Evolutionary conservation across 768 basidiomycete species (phyloP).

Genomic region (Xerocomellus chrysenteron): DNA sequence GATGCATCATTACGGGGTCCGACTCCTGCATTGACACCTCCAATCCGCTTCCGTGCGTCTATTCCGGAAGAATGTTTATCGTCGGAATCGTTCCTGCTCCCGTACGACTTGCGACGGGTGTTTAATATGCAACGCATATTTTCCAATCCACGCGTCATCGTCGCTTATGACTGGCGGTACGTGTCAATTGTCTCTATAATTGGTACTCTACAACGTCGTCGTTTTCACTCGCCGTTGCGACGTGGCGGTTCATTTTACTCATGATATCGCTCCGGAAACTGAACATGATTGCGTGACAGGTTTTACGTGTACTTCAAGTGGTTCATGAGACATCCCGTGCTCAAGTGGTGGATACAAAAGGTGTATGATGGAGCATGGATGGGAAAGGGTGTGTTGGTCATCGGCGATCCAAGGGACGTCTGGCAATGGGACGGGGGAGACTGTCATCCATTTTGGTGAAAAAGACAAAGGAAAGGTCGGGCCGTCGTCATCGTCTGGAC

Average conservation of each 20-base stretch:
- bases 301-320: conserved; percentile 37
- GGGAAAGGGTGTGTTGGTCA: conserved; percentile 36
- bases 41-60: conserved; percentile 17
- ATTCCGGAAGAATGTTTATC: conserved; percentile 19
- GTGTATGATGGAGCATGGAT: conserved; percentile 39
- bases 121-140: conserved; percentile 38
- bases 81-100: conserved; percentile 41
- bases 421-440: conserved; percentile 25
- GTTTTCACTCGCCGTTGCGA: no score
- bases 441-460: conserved; percentile 15
- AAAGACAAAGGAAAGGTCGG: no score
- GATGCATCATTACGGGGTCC: conserved; percentile 12
- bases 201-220: no score
- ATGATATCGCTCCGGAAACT: background rate
- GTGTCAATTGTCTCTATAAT: background rate
- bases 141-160: conserved; percentile 41
- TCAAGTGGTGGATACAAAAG: conserved; percentile 43
- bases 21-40: conserved; percentile 21
- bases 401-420: conserved; percentile 31
- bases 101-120: conserved; percentile 42
- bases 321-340: conserved; percentile 37
- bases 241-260: background rate
- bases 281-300: conserved; percentile 10
- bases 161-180: conserved; percentile 37
- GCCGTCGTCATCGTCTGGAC: no score